Conservation (phyloP, 176 grass and related monocot genomes). For the Paspalum vaginatum region DNA sequence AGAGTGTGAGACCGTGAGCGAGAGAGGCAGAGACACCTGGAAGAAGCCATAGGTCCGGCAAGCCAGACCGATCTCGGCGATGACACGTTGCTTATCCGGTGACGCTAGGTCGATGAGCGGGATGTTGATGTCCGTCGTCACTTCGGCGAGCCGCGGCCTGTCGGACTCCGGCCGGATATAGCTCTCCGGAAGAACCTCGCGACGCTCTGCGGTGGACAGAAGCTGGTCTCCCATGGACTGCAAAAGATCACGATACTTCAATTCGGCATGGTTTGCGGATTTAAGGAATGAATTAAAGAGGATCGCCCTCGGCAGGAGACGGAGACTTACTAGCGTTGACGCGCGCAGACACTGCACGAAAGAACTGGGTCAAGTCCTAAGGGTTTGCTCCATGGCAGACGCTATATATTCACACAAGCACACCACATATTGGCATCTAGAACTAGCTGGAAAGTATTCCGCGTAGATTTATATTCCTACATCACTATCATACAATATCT, state of each 20-base stretch:
- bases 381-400: neutral
- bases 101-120: slow-evolving; percentile 70
- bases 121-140: slow-evolving; percentile 49
- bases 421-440: no score
- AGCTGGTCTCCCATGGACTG: slow-evolving; percentile 61
- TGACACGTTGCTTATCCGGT: slow-evolving; percentile 41
- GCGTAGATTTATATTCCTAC: no score
- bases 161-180: slow-evolving; percentile 66
- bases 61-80: slow-evolving; percentile 57
- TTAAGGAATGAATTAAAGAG: neutral
- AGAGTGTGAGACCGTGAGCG: neutral
- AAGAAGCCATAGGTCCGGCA: slow-evolving; percentile 79
- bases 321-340: slow-evolving; percentile 30
- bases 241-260: neutral
- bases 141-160: slow-evolving; percentile 62
- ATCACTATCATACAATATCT: no score
- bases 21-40: slow-evolving; percentile 49
- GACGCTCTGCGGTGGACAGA: slow-evolving; percentile 56
- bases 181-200: slow-evolving; percentile 46
- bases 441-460: no score
- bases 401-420: no score
- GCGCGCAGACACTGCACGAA: neutral
- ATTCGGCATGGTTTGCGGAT: neutral
- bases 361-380: neutral
- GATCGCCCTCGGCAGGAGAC: slow-evolving; percentile 5